A percentile compares a stretch with the other conserved stretches of the same genome.
Evolutionary conservation across 148 eudicot genomes (phyloP).

Genomic region (Fagopyrum esculentum): DNA sequence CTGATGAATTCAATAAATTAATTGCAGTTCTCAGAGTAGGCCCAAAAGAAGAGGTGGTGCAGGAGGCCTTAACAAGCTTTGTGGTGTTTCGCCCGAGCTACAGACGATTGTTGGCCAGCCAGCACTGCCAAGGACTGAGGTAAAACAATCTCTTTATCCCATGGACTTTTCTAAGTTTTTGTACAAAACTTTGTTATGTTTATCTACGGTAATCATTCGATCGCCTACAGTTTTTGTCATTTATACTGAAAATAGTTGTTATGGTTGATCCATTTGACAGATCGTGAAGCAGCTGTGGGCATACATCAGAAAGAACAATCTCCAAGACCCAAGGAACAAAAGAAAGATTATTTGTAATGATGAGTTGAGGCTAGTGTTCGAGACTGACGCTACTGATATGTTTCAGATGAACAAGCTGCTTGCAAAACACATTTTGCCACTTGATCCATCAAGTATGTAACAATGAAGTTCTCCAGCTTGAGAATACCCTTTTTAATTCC

Average conservation of each 20-base stretch:
- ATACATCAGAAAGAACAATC: constrained; percentile 87
- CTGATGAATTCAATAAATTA: not conserved
- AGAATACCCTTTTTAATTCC: not conserved
- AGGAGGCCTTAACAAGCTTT: constrained; percentile 82
- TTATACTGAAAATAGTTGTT: not conserved
- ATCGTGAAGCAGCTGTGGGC: constrained; percentile 95
- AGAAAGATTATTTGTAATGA: constrained; percentile 56
- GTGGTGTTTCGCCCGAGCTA: constrained; percentile 78
- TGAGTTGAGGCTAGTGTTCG: constrained; percentile 33
- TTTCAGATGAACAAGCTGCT: constrained; percentile 50
- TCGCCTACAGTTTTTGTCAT: not conserved
- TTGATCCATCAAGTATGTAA: constrained; percentile 23
- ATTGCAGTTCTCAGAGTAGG: constrained; percentile 44
- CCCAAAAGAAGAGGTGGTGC: constrained; percentile 83
- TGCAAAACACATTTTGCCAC: constrained; percentile 35
- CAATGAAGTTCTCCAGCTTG: not conserved
- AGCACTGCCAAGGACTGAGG: constrained; percentile 82
- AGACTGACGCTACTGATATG: constrained; percentile 42
- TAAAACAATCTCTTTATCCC: constrained; percentile 7
- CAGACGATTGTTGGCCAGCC: constrained; percentile 78
- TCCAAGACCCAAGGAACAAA: constrained; percentile 91
- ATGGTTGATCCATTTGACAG: constrained; percentile 22
- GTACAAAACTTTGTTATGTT: not conserved
- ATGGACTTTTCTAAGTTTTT: not conserved
- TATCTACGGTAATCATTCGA: not conserved